Percentiles rank a stretch among this genome's conserved stretches.
Conservation (phyloP, 192 early-diverging fungal genomes). For the Rhizoclosmatium globosum region DNA sequence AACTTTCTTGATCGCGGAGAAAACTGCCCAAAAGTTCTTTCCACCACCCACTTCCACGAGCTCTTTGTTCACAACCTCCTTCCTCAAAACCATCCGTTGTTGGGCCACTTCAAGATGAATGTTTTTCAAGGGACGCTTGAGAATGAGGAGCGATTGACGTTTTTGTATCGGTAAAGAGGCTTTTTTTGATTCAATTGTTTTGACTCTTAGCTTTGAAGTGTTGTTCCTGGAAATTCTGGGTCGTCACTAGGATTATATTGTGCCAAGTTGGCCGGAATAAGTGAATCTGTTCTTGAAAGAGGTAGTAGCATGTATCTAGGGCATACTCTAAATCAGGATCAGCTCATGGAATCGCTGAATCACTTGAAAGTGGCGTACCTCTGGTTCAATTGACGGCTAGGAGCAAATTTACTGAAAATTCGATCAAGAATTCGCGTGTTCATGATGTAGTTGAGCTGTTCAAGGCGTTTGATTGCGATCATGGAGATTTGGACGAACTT, state of each 20-base stretch:
- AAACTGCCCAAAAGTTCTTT: conserved; percentile 72
- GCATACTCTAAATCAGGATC: neutral
- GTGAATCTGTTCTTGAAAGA: conserved; percentile 41
- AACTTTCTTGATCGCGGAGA: conserved; percentile 54
- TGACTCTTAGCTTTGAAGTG: conserved; percentile 18
- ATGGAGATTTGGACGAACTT: conserved; percentile 8
- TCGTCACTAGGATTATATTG: conserved; percentile 57
- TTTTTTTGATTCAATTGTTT: neutral
- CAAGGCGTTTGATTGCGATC: conserved; percentile 33
- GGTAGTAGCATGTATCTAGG: conserved; percentile 30
- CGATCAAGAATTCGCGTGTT: neutral
- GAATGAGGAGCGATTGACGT: conserved; percentile 57
- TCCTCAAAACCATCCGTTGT: conserved; percentile 46
- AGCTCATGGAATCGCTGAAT: conserved; percentile 40
- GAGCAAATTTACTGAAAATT: neutral
- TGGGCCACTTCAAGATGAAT: conserved; percentile 65
- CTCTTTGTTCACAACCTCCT: conserved; percentile 60
- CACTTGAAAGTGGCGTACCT: conserved; percentile 28
- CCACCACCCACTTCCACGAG: conserved; percentile 91
- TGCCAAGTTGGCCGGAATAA: conserved; percentile 56
- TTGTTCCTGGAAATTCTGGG: conserved; percentile 45
- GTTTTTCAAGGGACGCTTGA: conserved; percentile 50
- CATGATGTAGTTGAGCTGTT: conserved; percentile 29
- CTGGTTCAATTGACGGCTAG: conserved; percentile 3
- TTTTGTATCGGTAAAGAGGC: conserved; percentile 64